These are phyloP conservation scores for Exserohilum turcica DNA, from an alignment of 2,329 filamentous ascomycete species.

Conservation along the genomic window DNA sequence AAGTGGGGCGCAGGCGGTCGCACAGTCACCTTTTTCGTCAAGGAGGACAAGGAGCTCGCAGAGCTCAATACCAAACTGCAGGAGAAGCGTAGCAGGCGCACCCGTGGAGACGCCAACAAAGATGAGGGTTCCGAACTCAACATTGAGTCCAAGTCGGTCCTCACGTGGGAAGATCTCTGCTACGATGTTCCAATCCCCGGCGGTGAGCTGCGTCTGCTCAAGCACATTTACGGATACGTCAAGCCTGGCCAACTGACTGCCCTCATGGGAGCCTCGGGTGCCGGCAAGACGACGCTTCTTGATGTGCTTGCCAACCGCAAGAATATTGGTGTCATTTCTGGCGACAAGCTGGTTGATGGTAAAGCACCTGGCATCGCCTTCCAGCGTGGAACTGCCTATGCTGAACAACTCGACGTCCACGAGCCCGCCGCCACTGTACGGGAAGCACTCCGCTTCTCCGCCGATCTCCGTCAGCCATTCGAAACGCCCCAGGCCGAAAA, in stretches of 20 bases:
- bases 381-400: conserved; percentile 68
- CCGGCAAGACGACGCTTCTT: conserved; percentile 83
- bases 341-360: conserved; percentile 68
- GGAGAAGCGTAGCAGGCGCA: conserved; percentile 63
- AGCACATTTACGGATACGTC: conserved; percentile 61
- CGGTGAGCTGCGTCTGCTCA: conserved; percentile 59
- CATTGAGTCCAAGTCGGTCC: conserved; percentile 60
- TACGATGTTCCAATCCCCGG: conserved; percentile 73
- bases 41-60: conserved; percentile 70
- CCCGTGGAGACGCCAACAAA: conserved; percentile 50
- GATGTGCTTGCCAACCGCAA: conserved; percentile 73
- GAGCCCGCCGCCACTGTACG: conserved; percentile 66
- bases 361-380: conserved; percentile 63
- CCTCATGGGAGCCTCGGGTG: conserved; percentile 58
- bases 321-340: conserved; percentile 67
- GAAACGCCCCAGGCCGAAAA: conserved; percentile 64
- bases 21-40: conserved; percentile 75
- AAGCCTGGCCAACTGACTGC: conserved; percentile 62
- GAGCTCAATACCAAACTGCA: conserved; percentile 67
- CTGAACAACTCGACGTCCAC: conserved; percentile 69
- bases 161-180: conserved; percentile 63
- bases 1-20: conserved; percentile 82
- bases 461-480: conserved; percentile 65
- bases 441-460: conserved; percentile 70
- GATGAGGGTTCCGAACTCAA: conserved; percentile 54